A percentile compares a stretch with the other conserved stretches of the same genome.
Evolutionary conservation across 768 basidiomycete genomes (phyloP).

Genomic region (Macrolepiota dolichaula): DNA sequence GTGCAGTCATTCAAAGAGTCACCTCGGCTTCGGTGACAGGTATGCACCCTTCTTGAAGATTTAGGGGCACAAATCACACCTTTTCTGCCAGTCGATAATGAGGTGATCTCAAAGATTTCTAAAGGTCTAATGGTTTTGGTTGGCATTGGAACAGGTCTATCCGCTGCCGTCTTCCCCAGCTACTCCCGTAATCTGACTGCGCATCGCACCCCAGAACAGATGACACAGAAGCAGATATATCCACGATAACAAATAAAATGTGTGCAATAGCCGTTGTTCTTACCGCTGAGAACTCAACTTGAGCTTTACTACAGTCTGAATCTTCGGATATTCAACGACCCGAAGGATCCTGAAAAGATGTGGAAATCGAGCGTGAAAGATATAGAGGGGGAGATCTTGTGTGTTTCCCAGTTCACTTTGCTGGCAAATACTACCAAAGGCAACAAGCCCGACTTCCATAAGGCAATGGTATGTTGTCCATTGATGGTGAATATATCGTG

Average conservation of each 20-base stretch:
- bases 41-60: slow-evolving; percentile 23
- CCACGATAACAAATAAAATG: slow-evolving; percentile 81
- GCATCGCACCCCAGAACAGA: slow-evolving; percentile 45
- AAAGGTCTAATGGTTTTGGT: slow-evolving; percentile 87
- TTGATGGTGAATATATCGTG: not conserved
- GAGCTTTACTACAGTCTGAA: slow-evolving; percentile 45
- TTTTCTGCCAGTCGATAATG: slow-evolving; percentile 61
- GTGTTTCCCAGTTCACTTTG: slow-evolving; percentile 93
- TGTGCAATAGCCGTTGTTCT: slow-evolving; percentile 25
- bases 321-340: slow-evolving; percentile 71
- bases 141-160: slow-evolving; percentile 78
- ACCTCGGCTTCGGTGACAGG: slow-evolving; percentile 82
- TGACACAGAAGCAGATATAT: slow-evolving; percentile 74
- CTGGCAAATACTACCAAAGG: slow-evolving; percentile 86
- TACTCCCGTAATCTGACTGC: slow-evolving; percentile 10
- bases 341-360: slow-evolving; percentile 50
- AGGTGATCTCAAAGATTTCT: slow-evolving; percentile 79
- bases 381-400: slow-evolving; percentile 85
- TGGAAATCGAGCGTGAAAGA: slow-evolving; percentile 92
- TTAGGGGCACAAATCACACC: not conserved
- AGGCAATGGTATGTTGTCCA: slow-evolving; percentile 69
- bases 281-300: slow-evolving; percentile 7
- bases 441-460: slow-evolving; percentile 89
- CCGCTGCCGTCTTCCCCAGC: not conserved
- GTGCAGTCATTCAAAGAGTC: slow-evolving; percentile 84